A percentile compares a stretch with the other conserved stretches of the same genome.
These are phyloP conservation scores for Fusarium coicis DNA, from an alignment of 2,329 filamentous ascomycete genomes.

Conservation along the genomic window DNA sequence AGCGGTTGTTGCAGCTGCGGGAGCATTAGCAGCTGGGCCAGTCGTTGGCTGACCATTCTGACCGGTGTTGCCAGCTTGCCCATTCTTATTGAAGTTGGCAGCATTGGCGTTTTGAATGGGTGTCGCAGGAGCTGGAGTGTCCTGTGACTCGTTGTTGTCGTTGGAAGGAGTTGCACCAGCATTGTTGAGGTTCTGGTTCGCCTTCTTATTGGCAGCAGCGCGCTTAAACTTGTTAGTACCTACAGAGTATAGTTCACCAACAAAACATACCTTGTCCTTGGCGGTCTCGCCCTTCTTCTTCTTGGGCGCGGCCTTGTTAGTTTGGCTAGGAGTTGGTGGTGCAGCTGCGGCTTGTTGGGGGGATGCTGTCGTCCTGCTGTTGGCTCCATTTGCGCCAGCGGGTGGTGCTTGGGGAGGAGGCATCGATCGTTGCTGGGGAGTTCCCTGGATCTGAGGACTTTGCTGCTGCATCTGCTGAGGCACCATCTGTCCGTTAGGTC, in stretches of 20 bases:
- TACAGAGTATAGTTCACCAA: background rate
- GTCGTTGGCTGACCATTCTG: slow-evolving; percentile 48
- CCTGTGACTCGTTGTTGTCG: slow-evolving; percentile 65
- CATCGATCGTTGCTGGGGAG: slow-evolving; percentile 78
- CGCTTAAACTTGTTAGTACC: slow-evolving; percentile 46
- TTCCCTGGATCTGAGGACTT: slow-evolving; percentile 67
- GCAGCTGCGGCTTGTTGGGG: slow-evolving; percentile 73
- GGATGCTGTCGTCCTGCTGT: slow-evolving; percentile 67
- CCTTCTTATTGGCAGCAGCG: slow-evolving; percentile 71
- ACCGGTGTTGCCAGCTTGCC: slow-evolving; percentile 41
- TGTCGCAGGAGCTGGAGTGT: slow-evolving; percentile 70
- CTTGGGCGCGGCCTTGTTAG: slow-evolving; percentile 78
- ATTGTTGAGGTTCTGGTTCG: slow-evolving; percentile 63
- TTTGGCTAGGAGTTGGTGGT: slow-evolving; percentile 80
- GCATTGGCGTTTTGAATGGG: slow-evolving; percentile 61
- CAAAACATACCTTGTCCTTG: slow-evolving; percentile 72
- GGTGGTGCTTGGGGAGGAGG: slow-evolving; percentile 72
- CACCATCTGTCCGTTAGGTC: slow-evolving; percentile 55
- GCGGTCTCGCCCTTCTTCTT: slow-evolving; percentile 77
- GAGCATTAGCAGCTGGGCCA: slow-evolving; percentile 46
- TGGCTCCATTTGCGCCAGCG: slow-evolving; percentile 58
- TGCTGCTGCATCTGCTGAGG: slow-evolving; percentile 55
- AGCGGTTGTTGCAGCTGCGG: slow-evolving; percentile 45
- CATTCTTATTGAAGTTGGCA: slow-evolving; percentile 56
- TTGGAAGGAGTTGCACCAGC: slow-evolving; percentile 65